phyloP scores from a whole-genome alignment of 768 basidiomycete genomes.

The Phaffia tasmanica region DNA sequence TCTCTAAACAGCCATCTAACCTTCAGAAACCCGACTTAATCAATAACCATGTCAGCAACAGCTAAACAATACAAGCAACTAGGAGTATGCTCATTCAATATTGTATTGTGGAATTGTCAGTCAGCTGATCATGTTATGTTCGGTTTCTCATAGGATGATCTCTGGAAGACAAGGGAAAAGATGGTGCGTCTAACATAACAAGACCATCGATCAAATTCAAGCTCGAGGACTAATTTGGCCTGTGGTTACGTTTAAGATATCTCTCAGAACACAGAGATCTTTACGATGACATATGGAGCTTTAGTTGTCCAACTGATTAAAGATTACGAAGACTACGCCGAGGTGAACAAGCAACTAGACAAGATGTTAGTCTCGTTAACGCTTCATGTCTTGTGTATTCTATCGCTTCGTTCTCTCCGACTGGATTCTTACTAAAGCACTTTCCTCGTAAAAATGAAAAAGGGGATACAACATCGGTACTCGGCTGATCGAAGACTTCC shows the following conservation, averaged over 20 bases:
- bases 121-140: background rate
- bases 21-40: too few relatives aligned
- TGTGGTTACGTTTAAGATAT: background rate
- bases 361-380: conserved; percentile 45
- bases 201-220: background rate
- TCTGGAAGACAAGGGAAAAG: conserved; percentile 94
- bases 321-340: conserved; percentile 94
- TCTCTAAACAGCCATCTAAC: too few relatives aligned
- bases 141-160: conserved; percentile 51
- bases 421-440: background rate
- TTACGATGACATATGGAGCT: conserved; percentile 92
- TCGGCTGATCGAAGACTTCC: conserved; percentile 89
- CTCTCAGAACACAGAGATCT: conserved; percentile 83
- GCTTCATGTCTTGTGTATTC: background rate
- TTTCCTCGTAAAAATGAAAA: background rate
- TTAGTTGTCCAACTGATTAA: conserved; percentile 97
- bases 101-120: too few relatives aligned
- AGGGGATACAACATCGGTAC: conserved; percentile 99
- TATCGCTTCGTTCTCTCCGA: background rate
- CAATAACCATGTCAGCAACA: background rate
- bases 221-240: background rate
- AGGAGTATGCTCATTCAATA: conserved; percentile 31
- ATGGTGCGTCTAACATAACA: conserved; percentile 52
- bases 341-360: conserved; percentile 78
- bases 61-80: conserved; percentile 40